Base-by-base conservation (phyloP, 371 early-diverging fungal species). In the Apophysomyces variabilis region DNA sequence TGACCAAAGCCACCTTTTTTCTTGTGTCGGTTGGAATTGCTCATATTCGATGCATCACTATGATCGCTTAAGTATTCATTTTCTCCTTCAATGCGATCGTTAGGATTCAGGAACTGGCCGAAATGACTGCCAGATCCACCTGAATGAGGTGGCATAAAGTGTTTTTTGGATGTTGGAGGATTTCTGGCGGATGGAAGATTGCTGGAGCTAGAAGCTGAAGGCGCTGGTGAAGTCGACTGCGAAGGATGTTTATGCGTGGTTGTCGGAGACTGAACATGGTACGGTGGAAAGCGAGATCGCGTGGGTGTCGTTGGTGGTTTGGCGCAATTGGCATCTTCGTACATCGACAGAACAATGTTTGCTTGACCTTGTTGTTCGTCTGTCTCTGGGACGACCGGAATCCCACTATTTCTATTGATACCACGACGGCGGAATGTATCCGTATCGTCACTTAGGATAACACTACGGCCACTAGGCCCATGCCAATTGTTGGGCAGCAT, bases 41-140 rank as follows among this genome's bases (percentile, higher is more conserved):
- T 80, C 58, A 79, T 45, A 58, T 74, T 78, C 1, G 87, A 85
- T 16, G 80, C 73, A 60, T 86, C 87, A 46, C 90, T 88, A 58
- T 86, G 87, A 66, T 86, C 90, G 65, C 86, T 90, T 37, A 78
- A 46, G 67, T 85, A 85, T 43, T 82, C 86, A 38, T 77, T 70
- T 43, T 80, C 85, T 7, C 75, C 78, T 18, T 82, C 72, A 8
- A 71, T 18, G 21, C 58, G 32, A 46, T 81, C 82, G 58, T 74
- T 74, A 13, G 78, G 78, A 39, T 76, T 76, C 57, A 80, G 65
- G 62, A 68, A 80, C 35, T 71, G 74, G 9, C 81, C 81, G 64
- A 65, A 80, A 32, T 62, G 58, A 37, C 64, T 35, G 64, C 44
- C 32, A 38, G 56, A 16, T 18, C 8, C 46, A 26, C 32, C 32